These are phyloP conservation scores for Colletotrichum viniferum DNA, from an alignment of 2,329 filamentous ascomycete genomes.

Conservation along the genomic window DNA sequence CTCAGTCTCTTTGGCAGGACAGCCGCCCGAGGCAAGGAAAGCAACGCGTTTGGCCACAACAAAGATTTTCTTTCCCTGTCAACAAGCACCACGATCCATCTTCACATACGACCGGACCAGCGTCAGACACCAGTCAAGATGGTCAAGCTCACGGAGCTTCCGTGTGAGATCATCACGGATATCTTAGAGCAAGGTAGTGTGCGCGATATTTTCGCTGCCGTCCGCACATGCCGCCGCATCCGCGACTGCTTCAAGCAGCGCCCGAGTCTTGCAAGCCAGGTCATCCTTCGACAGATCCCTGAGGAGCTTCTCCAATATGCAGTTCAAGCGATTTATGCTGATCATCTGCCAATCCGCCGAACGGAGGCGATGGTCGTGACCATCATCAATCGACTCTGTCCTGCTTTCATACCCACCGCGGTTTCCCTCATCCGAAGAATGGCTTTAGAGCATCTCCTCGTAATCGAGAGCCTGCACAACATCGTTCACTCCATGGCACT, in stretches of 20 bases:
- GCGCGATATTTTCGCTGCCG: rapidly evolving
- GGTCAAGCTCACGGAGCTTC: not conserved
- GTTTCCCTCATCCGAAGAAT: no score
- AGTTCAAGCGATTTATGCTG: rapidly evolving
- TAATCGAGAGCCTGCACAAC: rapidly evolving
- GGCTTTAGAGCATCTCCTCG: no score
- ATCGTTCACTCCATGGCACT: not conserved
- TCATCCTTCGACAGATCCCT: rapidly evolving
- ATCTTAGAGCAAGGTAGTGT: not conserved
- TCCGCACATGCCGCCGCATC: rapidly evolving
- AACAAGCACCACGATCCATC: not conserved
- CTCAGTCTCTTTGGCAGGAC: rapidly evolving
- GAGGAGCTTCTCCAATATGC: no score
- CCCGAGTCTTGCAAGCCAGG: not conserved
- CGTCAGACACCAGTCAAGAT: not conserved
- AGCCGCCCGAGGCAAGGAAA: not conserved
- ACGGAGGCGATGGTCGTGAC: rapidly evolving
- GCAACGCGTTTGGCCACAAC: not conserved
- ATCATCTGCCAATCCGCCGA: not conserved
- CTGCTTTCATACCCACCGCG: rapidly evolving
- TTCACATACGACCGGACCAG: not conserved
- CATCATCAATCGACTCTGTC: rapidly evolving
- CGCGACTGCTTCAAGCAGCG: not conserved
- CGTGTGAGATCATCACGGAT: not conserved
- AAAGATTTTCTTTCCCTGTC: not conserved